Conservation (phyloP, 1,284 basidiomycete species). For the Clitocybe nebularis region DNA sequence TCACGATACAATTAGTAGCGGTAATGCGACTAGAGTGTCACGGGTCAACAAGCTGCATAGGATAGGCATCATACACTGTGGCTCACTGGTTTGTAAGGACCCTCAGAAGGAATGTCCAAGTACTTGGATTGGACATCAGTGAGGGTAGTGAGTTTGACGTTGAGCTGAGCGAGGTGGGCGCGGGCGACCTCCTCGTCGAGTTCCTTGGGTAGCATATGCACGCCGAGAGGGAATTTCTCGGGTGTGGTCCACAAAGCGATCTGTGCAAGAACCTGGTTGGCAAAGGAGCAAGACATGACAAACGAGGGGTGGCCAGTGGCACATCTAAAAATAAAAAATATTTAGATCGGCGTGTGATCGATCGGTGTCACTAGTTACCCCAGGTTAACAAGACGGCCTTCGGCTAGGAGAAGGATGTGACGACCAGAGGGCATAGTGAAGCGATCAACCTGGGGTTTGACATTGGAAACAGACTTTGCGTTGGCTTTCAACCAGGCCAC, state of each 20-base stretch:
- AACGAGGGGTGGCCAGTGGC: constrained; percentile 93
- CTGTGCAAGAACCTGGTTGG: constrained; percentile 98
- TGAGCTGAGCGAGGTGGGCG: constrained; percentile 88
- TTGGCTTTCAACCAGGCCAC: constrained; percentile 98
- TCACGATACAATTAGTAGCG: constrained; percentile 43
- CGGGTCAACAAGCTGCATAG: background rate
- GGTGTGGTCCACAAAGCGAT: constrained; percentile 97
- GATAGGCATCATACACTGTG: constrained; percentile 3
- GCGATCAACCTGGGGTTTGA: constrained; percentile 99
- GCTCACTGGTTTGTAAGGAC: constrained; percentile 86
- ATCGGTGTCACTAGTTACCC: constrained; percentile 64
- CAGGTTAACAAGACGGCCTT: constrained; percentile 98
- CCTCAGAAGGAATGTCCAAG: constrained; percentile 85
- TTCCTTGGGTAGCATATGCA: constrained; percentile 96
- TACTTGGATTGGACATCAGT: constrained; percentile 81
- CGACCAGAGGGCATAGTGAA: constrained; percentile 90
- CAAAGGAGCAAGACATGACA: constrained; percentile 99
- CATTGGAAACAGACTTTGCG: constrained; percentile 81
- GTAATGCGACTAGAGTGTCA: constrained; percentile 25
- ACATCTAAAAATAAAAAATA: constrained; percentile 41
- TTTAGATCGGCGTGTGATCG: constrained; percentile 4
- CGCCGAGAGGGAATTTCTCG: constrained; percentile 87
- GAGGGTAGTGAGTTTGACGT: constrained; percentile 91
- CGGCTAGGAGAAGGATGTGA: constrained; percentile 96
- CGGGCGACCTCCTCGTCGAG: constrained; percentile 99